Conservation (phyloP, 2,329 filamentous ascomycete species). For the Trichoderma atrobrunneum region DNA sequence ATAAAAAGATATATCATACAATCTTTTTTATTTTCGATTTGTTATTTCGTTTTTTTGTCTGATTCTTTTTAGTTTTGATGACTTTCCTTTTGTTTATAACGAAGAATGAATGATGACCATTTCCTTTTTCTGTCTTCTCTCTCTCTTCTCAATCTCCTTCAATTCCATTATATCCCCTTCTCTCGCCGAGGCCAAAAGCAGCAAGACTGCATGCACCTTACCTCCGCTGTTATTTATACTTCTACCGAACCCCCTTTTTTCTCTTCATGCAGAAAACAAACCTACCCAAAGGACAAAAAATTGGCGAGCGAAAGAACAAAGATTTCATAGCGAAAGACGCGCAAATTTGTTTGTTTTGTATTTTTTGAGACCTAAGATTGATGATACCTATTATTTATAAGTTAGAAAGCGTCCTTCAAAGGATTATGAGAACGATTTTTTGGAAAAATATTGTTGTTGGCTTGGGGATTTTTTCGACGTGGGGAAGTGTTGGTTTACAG, state of each 20-base stretch:
- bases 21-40: background rate
- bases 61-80: constrained; percentile 10
- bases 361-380: background rate
- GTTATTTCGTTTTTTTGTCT: background rate
- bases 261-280: background rate
- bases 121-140: background rate
- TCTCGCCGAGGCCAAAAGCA: background rate
- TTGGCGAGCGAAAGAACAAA: background rate
- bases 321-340: background rate
- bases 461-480: background rate
- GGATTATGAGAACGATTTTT: background rate
- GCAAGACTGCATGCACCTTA: background rate
- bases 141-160: constrained; percentile 23
- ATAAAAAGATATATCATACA: background rate
- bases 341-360: background rate
- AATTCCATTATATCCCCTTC: constrained; percentile 4
- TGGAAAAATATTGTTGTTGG: background rate
- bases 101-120: constrained; percentile 13
- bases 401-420: constrained; percentile 20
- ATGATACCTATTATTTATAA: constrained; percentile 8
- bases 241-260: background rate
- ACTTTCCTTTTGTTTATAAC: constrained; percentile 16
- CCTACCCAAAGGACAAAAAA: background rate
- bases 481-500: background rate
- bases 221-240: background rate